These are phyloP conservation scores for Lactarius deliciosus DNA, from an alignment of 768 basidiomycete species.

Conservation along the genomic window DNA sequence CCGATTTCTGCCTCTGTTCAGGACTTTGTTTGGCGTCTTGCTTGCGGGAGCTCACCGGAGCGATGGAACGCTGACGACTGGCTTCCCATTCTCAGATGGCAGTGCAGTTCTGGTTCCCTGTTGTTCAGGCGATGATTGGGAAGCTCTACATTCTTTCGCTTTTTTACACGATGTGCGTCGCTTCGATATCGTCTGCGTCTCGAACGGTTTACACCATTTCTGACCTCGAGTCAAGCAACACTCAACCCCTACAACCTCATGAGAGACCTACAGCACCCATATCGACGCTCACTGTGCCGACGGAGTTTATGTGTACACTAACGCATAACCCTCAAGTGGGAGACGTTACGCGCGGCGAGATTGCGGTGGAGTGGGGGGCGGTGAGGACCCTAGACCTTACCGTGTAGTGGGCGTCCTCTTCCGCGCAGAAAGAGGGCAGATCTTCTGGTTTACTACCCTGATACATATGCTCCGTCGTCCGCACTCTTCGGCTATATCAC, in stretches of 20 bases:
- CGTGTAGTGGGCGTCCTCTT: neutral
- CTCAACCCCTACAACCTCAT: neutral
- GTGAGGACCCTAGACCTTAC: neutral
- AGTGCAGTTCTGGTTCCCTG: slow-evolving; percentile 2
- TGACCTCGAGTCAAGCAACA: slow-evolving; percentile 10
- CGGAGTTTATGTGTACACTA: neutral
- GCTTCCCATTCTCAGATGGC: neutral
- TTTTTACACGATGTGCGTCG: slow-evolving; percentile 14
- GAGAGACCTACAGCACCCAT: neutral
- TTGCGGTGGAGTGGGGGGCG: neutral
- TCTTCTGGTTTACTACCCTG: neutral
- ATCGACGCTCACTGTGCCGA: slow-evolving; percentile 16
- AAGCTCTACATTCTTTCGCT: slow-evolving; percentile 26
- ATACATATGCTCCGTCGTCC: neutral
- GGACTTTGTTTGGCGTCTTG: neutral
- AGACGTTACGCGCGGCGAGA: neutral
- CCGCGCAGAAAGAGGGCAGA: neutral
- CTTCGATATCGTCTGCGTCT: neutral
- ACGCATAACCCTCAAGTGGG: neutral
- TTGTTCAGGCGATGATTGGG: slow-evolving; percentile 11
- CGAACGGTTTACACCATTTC: neutral
- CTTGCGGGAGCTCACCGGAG: neutral
- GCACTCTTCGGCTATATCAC: neutral
- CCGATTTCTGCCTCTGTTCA: neutral
- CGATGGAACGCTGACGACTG: neutral